Base-by-base conservation (phyloP, 1,284 basidiomycete species). In the Spongiforma sp. region DNA sequence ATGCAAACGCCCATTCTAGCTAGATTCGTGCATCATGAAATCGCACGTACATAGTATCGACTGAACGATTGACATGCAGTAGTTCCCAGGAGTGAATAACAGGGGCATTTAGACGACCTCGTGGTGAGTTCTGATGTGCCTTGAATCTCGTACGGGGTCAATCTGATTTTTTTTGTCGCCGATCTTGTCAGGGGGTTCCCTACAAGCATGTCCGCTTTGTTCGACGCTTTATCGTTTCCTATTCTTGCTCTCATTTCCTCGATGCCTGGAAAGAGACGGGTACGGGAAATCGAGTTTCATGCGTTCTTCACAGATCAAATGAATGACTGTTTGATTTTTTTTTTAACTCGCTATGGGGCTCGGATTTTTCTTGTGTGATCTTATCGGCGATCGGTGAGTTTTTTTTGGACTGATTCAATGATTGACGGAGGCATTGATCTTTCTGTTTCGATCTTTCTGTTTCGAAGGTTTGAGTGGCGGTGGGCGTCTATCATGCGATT, bases 201-300 rank as follows among this genome's bases (percentile, higher is more conserved):
- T 93, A 94, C 69, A 89, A 94, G 87, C 91, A 93, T 69, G 88
- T 82, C 64, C 76, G 94, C 65, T 83, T 91, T 59, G 91, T 91
- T 68, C 67, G 85, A 74, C 55, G 41, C 26, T 37, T 56, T 59
- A 33, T 34, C 54, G 46, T 60, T 66, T 59, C 36, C 46, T 53
- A 59, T 55, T 59, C 24, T 59, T 83, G 84, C 3, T 86, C 86
- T 57, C 81, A 93, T 24, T 93, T 93, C 74, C 88, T 84, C 68
- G 89, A 89, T 7, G 91, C n/a, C n/a, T n/a, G n/a, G n/a, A n/a
- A n/a, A n/a, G n/a, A n/a, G n/a, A n/a, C n/a, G n/a, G n/a, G n/a
- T n/a, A n/a, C n/a, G n/a, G n/a, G n/a, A n/a, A n/a, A n/a, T n/a
- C 92, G 74, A 36, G 88, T 80, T 37, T n/a, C 24, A 39, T 34